Evolutionary conservation across 2,329 filamentous ascomycete genomes (phyloP), one percentile per base, ranked within the genome.

Genomic region (Colletotrichum limetticola): DNA sequence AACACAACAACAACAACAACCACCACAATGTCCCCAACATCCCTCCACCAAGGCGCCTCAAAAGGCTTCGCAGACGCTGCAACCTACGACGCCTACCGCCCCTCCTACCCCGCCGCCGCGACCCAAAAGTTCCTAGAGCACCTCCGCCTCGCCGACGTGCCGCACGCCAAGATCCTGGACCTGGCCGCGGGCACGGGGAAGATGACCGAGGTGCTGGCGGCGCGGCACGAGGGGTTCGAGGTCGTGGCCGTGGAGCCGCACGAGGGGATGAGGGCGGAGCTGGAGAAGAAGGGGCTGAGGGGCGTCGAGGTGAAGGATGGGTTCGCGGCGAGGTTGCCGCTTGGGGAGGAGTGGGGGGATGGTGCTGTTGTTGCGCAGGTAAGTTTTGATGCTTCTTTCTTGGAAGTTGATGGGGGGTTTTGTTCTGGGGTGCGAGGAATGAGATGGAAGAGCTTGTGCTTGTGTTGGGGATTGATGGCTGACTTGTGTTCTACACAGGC

Each of bases 171-270:
- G 57, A 82, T 94, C 53, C 79, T 93, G 28, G 92, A 94, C 78
- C 83, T 94, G 22, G 92, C 88, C 1, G 90, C 91, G 3, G 92
- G 92, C 0, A 93, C 92, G 0, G 92, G 92, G 30, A 93, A 93
- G 78, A 91, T 94, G 77, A 94, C 92, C 0, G 90, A 92, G 79
- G 76, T 87, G 22, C 84, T 95, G 42, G 88, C 90, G 7, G 83
- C 80, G 16, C 84, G 91, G 35, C 83, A 86, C 0, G 93, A 94
- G 80, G 78, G 82, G 7, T 94, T 88, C 80, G 78, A 89, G 55
- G 84, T 95, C 74, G 77, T 91, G 58, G 88, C 91, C 59, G 84
- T 94, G 61, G 88, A 94, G 80, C 92, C 92, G 28, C 89, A 93
- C 77, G 83, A 83, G 68, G 86, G 85, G 6, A 95, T 95, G 92